Evolutionary conservation across 345 rosid genomes (phyloP).

Genomic region (Conringia planisiliqua): DNA sequence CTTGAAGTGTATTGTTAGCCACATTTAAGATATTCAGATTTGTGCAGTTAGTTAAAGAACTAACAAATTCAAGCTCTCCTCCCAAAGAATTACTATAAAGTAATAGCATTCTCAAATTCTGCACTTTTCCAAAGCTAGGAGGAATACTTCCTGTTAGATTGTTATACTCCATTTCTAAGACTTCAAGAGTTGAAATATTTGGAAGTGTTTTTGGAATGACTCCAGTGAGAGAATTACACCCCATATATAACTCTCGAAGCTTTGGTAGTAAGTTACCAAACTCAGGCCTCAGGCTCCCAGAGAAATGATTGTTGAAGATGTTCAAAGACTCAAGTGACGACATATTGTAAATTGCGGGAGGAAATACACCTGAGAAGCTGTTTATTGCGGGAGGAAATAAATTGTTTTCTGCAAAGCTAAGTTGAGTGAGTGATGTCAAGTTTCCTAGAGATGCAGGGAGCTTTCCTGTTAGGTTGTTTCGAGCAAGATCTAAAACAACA

Average conservation of each 20-base stretch:
- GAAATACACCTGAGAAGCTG: constrained; percentile 3
- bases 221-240: constrained; percentile 27
- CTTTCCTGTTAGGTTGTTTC: constrained; percentile 26
- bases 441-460: constrained; percentile 14
- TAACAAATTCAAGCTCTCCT: not conserved
- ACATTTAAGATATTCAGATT: not conserved
- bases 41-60: not conserved
- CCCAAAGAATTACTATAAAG: not conserved
- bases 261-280: not conserved
- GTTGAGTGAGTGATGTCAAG: not conserved
- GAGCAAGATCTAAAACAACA: rapidly evolving
- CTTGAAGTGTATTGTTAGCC: not conserved
- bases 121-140: not conserved
- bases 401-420: not conserved
- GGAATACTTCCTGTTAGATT: not conserved
- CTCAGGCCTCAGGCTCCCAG: constrained; percentile 25
- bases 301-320: not conserved
- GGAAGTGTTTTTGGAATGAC: constrained; percentile 25
- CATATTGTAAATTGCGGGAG: constrained; percentile 32
- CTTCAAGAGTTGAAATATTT: constrained; percentile 27
- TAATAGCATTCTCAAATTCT: not conserved
- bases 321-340: not conserved
- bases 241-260: not conserved
- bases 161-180: not conserved
- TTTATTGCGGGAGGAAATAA: not conserved